Percentiles rank a stretch among this genome's conserved stretches.
Conservation (phyloP, 768 basidiomycete genomes). For the Mrakia hoshinonis region DNA sequence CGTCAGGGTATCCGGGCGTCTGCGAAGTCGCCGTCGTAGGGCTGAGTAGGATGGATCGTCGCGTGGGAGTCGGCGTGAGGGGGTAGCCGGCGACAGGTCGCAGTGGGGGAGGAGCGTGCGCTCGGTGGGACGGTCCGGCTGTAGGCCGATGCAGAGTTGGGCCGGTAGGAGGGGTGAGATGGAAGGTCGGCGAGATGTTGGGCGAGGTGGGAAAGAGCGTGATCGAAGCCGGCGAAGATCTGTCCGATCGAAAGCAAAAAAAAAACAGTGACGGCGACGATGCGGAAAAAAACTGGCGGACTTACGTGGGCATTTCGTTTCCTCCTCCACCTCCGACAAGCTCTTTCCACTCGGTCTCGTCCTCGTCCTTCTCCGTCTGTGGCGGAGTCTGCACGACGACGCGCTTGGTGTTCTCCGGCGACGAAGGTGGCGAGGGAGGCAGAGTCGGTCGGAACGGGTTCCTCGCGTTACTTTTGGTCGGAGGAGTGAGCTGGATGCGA, state of each 20-base stretch:
- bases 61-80: neutral
- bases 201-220: constrained; percentile 4
- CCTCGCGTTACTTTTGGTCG: neutral
- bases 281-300: neutral
- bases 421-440: neutral
- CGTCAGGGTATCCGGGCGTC: neutral
- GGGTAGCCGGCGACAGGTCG: neutral
- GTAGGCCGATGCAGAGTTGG: neutral
- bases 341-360: neutral
- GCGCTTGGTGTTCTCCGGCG: neutral
- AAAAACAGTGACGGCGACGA: neutral
- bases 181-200: neutral
- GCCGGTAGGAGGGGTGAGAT: neutral
- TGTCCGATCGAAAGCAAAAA: neutral
- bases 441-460: neutral
- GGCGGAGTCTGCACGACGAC: neutral
- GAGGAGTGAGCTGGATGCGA: neutral
- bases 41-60: neutral
- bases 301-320: constrained; percentile 10
- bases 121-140: neutral
- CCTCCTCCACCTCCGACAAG: neutral
- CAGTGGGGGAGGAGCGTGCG: neutral
- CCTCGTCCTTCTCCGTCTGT: neutral
- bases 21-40: neutral
- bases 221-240: neutral